Evolutionary conservation across 768 basidiomycete genomes (phyloP).

Genomic region (Lanmaoa pseudosensibilis): DNA sequence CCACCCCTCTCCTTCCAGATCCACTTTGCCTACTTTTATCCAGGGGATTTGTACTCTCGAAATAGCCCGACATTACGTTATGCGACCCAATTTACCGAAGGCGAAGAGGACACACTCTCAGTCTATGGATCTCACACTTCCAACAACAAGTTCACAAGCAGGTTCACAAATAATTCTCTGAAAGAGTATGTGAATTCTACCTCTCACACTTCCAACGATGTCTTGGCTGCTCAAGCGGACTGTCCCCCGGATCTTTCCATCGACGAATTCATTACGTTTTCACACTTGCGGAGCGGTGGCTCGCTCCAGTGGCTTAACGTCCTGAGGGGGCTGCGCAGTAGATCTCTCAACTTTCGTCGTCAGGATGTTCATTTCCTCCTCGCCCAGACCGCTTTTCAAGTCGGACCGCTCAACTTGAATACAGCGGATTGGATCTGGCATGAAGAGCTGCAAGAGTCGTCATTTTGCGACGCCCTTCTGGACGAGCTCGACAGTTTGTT

Average conservation of each 20-base stretch:
- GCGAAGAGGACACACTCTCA: no score
- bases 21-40: not conserved
- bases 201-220: not conserved
- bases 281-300: not conserved
- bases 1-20: not conserved
- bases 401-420: slow-evolving; percentile 25
- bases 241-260: not conserved
- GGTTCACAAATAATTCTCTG: accelerated
- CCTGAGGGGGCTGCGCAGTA: not conserved
- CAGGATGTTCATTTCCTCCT: not conserved
- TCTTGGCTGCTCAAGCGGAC: not conserved
- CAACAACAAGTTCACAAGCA: no score
- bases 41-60: not conserved
- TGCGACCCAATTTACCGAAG: no score
- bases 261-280: not conserved
- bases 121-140: no score
- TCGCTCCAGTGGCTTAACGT: not conserved
- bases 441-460: not conserved
- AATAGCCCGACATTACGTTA: not conserved
- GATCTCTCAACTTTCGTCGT: not conserved
- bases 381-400: not conserved
- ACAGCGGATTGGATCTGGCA: not conserved
- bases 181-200: not conserved
- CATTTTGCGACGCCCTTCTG: not conserved
- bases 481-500: not conserved